Base-by-base conservation (phyloP, 805 yeast species). In the Sugiyamaella marilandica region DNA sequence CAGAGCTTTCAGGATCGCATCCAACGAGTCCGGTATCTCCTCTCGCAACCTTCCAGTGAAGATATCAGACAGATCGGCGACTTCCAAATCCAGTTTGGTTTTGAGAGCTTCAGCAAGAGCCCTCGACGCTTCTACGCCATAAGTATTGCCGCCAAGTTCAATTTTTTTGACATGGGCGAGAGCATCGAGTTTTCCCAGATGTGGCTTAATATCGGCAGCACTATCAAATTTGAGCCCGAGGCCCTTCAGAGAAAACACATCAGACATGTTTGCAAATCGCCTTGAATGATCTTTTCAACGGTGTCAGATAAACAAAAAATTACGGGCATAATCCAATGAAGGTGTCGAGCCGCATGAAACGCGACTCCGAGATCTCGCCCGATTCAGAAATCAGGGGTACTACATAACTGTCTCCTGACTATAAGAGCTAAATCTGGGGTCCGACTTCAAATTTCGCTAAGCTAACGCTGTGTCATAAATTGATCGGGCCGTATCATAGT, bases 1-100 rank as follows among this genome's bases (percentile, higher is more conserved):
- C 50, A 94, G 75, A 1, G 87, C 85, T 18, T 90, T 86, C 57
- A 91, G 79, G 57, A 94, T 74, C 59, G 77, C 74, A 54, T 79
- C 80, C 66, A 94, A 77, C 3, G 96, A 82, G 58, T 82, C 79
- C 18, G 97, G 98, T 57, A 94, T 95, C 71, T 94, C 99, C 54
- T 91, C 91, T 62, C 89, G 90, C 59, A 92, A 79, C 66, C 99
- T 81, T 10, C 98, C 96, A 26, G 98, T 94, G 74, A 88, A 94
- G 58, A 94, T 78, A 70, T 94, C 99, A 48, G 95, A 91, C 60
- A 94, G 82, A 68, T 92, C 82, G 55, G 89, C 81, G 61, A 84
- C 56, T 74, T 78, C 62, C 82, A 72, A 53, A 81, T 74, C 65
- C 54, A 50, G 63, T 21, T 49, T 54, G 66, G 45, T 61, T 50